These are phyloP conservation scores for Mucor saturninus DNA, from an alignment of 371 early-diverging fungal species.

Conservation along the genomic window DNA sequence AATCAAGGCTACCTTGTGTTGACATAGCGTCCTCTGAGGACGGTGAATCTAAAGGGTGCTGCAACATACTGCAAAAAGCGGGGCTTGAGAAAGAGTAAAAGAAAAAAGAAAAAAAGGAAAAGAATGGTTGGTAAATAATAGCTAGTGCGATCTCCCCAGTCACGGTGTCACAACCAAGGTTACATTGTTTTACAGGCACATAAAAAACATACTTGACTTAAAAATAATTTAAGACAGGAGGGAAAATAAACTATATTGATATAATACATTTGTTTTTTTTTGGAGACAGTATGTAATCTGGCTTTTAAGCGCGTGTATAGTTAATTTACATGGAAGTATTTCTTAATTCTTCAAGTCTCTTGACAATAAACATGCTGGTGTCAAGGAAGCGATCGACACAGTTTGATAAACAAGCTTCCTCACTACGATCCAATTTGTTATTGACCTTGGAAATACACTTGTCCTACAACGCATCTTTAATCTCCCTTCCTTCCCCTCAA, in stretches of 20 bases:
- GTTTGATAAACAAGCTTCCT: constrained; percentile 77
- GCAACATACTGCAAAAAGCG: constrained; percentile 13
- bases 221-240: neutral
- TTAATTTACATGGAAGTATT: constrained; percentile 35
- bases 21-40: neutral
- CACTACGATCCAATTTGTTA: constrained; percentile 69
- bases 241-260: neutral
- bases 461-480: constrained; percentile 39
- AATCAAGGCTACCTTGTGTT: constrained; percentile 13
- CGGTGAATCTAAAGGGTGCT: constrained; percentile 18
- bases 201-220: neutral
- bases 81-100: neutral
- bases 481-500: neutral
- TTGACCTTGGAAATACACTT: constrained; percentile 75
- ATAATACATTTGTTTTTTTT: constrained; percentile 2
- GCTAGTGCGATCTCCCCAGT: neutral
- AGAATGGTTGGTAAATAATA: constrained; percentile 1
- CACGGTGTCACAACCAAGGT: constrained; percentile 14
- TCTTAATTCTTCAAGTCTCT: constrained; percentile 63
- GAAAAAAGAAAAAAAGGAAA: constrained; percentile 11
- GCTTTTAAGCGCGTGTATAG: neutral
- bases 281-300: neutral
- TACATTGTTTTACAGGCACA: neutral
- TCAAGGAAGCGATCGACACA: constrained; percentile 86
- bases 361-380: constrained; percentile 72